Evolutionary conservation across 768 basidiomycete species (phyloP).

Genomic region (Boletus vermiculosoides): DNA sequence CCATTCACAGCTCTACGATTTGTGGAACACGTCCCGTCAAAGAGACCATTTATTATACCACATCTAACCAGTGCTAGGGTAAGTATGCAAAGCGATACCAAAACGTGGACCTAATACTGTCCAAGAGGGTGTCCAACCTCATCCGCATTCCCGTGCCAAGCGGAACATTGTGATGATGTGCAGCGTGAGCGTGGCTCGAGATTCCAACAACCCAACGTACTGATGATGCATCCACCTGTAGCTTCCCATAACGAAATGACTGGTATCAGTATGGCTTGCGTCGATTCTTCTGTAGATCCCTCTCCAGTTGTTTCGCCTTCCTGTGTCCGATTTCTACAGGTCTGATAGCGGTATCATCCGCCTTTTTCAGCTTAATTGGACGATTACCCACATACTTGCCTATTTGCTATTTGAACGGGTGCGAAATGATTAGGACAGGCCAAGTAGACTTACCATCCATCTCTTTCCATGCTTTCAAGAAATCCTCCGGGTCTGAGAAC

Average conservation of each 20-base stretch:
- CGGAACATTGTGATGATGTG: slow-evolving; percentile 7
- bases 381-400: slow-evolving; percentile 99
- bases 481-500: slow-evolving; percentile 98
- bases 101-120: not conserved
- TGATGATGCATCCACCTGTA: slow-evolving; percentile 13
- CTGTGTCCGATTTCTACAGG: slow-evolving; percentile 92
- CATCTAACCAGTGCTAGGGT: slow-evolving; percentile 3
- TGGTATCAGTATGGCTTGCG: slow-evolving; percentile 72
- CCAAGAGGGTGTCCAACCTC: slow-evolving; percentile 5
- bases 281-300: slow-evolving; percentile 86
- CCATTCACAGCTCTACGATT: not conserved
- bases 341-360: slow-evolving; percentile 79
- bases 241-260: not conserved
- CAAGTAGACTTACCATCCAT: slow-evolving; percentile 79
- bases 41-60: not conserved
- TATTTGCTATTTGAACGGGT: slow-evolving; percentile 27
- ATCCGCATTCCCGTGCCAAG: slow-evolving; percentile 5
- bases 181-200: slow-evolving; percentile 25
- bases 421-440: not conserved
- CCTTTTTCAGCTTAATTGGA: slow-evolving; percentile 95
- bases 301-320: slow-evolving; percentile 89
- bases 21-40: not conserved
- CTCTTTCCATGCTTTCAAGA: slow-evolving; percentile 97
- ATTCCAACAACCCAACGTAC: slow-evolving; percentile 29
- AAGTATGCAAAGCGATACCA: not conserved